These are phyloP conservation scores for Fusarium coicis DNA, from an alignment of 2,329 filamentous ascomycete genomes.

Conservation along the genomic window DNA sequence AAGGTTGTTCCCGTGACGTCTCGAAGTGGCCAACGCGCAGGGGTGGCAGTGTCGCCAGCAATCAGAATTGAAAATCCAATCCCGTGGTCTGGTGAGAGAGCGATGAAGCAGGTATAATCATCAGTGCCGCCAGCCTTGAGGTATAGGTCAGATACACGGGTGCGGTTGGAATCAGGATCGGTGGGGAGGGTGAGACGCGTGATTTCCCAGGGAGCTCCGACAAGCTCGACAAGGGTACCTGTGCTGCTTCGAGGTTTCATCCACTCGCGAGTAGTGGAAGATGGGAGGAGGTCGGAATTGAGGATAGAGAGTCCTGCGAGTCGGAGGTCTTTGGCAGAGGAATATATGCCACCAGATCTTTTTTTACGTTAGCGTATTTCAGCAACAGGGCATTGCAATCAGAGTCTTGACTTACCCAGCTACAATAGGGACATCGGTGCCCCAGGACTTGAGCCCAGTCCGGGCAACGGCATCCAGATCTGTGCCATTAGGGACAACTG, in stretches of 20 bases:
- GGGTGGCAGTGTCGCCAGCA: slow-evolving; percentile 36
- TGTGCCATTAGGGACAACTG: background rate
- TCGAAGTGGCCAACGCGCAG: slow-evolving; percentile 28
- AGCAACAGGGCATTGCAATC: rapidly evolving
- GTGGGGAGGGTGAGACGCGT: slow-evolving; percentile 30
- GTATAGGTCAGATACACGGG: slow-evolving; percentile 34
- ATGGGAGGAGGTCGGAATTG: slow-evolving; percentile 27
- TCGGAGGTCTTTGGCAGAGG: slow-evolving; percentile 22
- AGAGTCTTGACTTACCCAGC: slow-evolving; percentile 27
- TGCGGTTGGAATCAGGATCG: slow-evolving; percentile 35
- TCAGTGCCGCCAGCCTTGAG: slow-evolving; percentile 24
- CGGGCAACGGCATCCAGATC: slow-evolving; percentile 27
- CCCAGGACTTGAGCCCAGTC: slow-evolving; percentile 11
- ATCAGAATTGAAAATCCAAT: slow-evolving; percentile 43
- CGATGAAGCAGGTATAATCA: slow-evolving; percentile 18
- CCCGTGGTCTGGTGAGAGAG: slow-evolving; percentile 31
- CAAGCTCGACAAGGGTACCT: slow-evolving; percentile 24
- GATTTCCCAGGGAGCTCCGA: slow-evolving; percentile 40
- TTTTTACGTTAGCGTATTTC: rapidly evolving
- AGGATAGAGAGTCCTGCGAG: slow-evolving; percentile 33
- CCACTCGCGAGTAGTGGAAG: slow-evolving; percentile 16
- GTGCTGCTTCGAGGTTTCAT: slow-evolving; percentile 39
- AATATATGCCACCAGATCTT: slow-evolving; percentile 34
- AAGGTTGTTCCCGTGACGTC: slow-evolving; percentile 29
- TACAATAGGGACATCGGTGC: slow-evolving; percentile 28